phyloP scores from a whole-genome alignment of 306 rosid genomes.

The Ammopiptanthus mongolicus region DNA sequence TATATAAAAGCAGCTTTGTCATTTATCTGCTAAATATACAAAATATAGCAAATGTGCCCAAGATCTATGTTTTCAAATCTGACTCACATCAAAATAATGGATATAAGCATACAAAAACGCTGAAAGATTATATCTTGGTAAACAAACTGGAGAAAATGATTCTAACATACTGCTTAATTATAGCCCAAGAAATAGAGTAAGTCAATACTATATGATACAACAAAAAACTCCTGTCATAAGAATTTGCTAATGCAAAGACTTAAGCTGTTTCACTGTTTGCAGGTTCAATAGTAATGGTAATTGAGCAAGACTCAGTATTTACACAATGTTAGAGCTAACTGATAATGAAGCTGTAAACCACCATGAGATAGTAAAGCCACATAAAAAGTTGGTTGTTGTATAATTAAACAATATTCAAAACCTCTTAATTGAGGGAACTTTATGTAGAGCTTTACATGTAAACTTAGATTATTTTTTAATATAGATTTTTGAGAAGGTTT shows the following conservation, averaged over 20 bases:
- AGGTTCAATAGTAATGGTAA: not conserved
- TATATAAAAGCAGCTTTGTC: constrained; percentile 13
- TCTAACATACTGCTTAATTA: no score
- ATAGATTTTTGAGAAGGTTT: not conserved
- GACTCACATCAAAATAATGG: no score
- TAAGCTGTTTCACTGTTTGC: not conserved
- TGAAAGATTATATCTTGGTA: no score
- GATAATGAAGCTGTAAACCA: no score
- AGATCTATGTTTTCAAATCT: not conserved
- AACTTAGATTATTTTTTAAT: not conserved
- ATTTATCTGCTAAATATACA: no score
- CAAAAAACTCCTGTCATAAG: not conserved
- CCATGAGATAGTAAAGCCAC: not conserved
- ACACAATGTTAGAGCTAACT: not conserved
- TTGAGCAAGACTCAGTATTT: not conserved
- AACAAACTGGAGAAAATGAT: no score
- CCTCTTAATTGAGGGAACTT: no score
- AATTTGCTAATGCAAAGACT: not conserved
- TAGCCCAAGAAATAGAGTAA: no score
- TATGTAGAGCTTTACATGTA: no score
- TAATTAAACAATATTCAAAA: no score
- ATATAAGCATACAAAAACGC: no score
- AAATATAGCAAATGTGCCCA: not conserved
- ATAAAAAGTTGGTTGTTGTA: no score
- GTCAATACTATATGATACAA: not conserved